Conservation (phyloP, 495 filamentous ascomycete genomes). For the Hyaloscypha bicolor region DNA sequence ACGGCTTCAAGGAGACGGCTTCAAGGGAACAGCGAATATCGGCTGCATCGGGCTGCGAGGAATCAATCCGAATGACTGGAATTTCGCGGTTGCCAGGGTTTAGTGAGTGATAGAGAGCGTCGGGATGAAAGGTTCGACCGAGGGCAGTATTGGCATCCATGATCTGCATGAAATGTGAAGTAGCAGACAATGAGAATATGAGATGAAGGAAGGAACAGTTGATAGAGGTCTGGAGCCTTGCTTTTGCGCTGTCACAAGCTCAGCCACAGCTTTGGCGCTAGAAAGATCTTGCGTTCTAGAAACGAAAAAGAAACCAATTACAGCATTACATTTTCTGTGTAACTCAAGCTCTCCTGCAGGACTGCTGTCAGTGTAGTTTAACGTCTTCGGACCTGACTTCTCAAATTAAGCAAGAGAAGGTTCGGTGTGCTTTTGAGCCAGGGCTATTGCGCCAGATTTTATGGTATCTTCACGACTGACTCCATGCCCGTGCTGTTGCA, state of each 20-base stretch:
- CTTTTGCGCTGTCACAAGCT: background rate
- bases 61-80: constrained; percentile 20
- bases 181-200: background rate
- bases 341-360: background rate
- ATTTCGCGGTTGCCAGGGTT: constrained; percentile 20
- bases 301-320: background rate
- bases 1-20: no score
- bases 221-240: background rate
- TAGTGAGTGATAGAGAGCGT: constrained; percentile 9
- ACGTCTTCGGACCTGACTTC: background rate
- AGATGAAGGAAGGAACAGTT: background rate
- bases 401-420: background rate
- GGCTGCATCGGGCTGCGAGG: background rate
- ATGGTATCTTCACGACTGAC: background rate
- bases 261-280: background rate
- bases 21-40: constrained; percentile 16
- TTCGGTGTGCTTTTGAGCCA: background rate
- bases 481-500: background rate
- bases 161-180: background rate
- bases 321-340: background rate
- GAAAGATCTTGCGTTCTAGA: background rate
- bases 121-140: background rate
- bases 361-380: background rate
- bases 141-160: background rate
- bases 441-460: background rate